Evolutionary conservation across 129 eudicot genomes (phyloP), one percentile per base, ranked within the genome.

Genomic region (Centrapalus pauciflorus): DNA sequence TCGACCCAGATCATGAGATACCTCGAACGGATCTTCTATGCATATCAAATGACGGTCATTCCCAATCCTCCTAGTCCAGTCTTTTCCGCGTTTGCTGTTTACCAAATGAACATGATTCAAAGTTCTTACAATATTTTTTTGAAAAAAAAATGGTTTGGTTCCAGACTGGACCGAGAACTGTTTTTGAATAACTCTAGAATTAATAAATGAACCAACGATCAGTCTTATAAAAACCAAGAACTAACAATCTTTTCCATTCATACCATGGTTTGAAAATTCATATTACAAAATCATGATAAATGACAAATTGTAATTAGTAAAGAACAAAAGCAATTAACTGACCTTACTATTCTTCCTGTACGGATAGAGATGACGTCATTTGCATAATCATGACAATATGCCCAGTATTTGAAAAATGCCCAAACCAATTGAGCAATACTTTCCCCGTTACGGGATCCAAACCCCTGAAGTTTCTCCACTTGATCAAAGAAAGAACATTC

Each of bases 11-110:
- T 92, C 98, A 56, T 92, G 98, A 19, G 95, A 61, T 32, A 69
- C 60, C 82, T 88, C 98, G 17, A 92, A 92, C 0, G 98, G 98
- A 55, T 92, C 98, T 81, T 92, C 98, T 26, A 92, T 92, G 87
- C 98, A 92, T 81, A 92, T 88, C 54, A 92, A 59, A 76, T 92
- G 98, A 6, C 98, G 89, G 70, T 92, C 98, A 55, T 88, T 88
- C 17, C 98, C 98, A 7, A 88, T 59, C 77, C 98, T 88, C 68
- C 92, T 80, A 10, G 98, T 92, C 98, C 98, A 92, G 50, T 92
- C 98, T 78, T 92, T 92, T 13, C 32, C 80, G 4, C 77, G 77
- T 79, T 92, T 92, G 87, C 98, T 92, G 77, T 74, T 74, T 49
- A 43, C 7, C 10, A 52, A 61, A 49, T 9, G 21, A 5, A 48